Evolutionary conservation across 2,329 filamentous ascomycete genomes (phyloP).

Genomic region (Colletotrichum trifolii): DNA sequence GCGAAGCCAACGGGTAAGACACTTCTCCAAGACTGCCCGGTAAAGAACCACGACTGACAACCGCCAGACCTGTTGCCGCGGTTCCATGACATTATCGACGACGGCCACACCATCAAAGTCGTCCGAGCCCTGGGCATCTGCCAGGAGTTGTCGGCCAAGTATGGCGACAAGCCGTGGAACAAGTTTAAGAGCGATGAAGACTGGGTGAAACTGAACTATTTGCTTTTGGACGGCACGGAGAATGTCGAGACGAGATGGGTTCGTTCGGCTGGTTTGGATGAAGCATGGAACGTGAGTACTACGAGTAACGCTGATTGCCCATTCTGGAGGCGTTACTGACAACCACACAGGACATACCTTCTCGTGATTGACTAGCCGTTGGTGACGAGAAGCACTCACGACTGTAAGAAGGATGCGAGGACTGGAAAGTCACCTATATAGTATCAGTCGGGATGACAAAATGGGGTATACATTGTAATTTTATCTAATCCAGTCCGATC

Average conservation of each 20-base stretch:
- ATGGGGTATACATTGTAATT: conserved; percentile 37
- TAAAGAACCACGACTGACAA: neutral
- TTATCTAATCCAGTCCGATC: conserved; percentile 60
- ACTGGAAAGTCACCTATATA: too few species aligned
- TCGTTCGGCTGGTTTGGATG: conserved; percentile 69
- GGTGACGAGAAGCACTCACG: neutral
- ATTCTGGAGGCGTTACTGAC: neutral
- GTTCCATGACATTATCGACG: conserved; percentile 67
- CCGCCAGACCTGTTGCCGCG: conserved; percentile 56
- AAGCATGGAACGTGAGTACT: conserved; percentile 68
- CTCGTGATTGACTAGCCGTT: conserved; percentile 26
- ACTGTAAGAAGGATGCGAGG: neutral
- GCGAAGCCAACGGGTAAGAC: conserved; percentile 56
- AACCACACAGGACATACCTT: conserved; percentile 20
- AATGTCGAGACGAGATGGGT: conserved; percentile 63
- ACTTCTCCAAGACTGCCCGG: too few species aligned
- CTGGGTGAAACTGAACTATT: conserved; percentile 70
- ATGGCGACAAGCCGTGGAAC: conserved; percentile 58
- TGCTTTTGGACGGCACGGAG: conserved; percentile 73
- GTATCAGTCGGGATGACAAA: conserved; percentile 5
- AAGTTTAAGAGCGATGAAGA: conserved; percentile 64
- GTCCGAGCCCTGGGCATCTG: conserved; percentile 76
- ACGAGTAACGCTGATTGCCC: neutral
- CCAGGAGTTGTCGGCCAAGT: conserved; percentile 61
- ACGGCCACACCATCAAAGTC: conserved; percentile 85